These are phyloP conservation scores for Podila clonocystis DNA, from an alignment of 192 early-diverging fungal species.

Conservation along the genomic window DNA sequence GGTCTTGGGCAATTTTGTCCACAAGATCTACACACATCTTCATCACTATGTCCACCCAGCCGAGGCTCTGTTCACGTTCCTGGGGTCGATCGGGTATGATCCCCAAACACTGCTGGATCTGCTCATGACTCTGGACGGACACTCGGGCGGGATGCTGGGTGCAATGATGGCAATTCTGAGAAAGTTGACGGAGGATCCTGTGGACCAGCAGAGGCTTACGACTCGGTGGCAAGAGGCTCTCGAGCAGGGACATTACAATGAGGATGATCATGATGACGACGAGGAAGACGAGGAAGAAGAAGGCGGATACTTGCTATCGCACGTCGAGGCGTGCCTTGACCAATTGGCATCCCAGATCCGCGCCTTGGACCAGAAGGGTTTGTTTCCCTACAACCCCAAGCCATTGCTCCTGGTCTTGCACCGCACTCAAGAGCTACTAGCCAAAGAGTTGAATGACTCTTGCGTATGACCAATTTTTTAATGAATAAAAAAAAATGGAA, in stretches of 20 bases:
- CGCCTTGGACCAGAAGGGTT: constrained; percentile 4
- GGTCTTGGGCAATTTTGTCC: background rate
- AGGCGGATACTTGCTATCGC: background rate
- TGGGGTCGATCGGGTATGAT: constrained; percentile 36
- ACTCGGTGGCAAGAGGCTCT: constrained; percentile 12
- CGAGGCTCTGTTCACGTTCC: constrained; percentile 24
- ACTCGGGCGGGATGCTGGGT: constrained; percentile 35
- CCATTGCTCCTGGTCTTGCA: constrained; percentile 21
- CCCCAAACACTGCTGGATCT: constrained; percentile 31
- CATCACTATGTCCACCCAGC: constrained; percentile 17
- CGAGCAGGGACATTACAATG: background rate
- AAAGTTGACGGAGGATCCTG: constrained; percentile 12
- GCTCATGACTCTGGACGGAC: constrained; percentile 19
- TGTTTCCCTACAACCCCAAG: constrained; percentile 44
- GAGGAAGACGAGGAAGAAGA: constrained; percentile 3
- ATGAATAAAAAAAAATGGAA: constrained; percentile 3
- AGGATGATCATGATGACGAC: background rate
- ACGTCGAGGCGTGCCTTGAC: constrained; percentile 9
- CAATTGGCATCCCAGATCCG: constrained; percentile 17
- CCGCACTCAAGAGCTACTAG: constrained; percentile 4
- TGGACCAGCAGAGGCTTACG: constrained; percentile 3
- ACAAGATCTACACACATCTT: background rate
- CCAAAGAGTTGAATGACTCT: background rate
- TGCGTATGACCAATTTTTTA: background rate
- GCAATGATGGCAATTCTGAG: constrained; percentile 30